These are phyloP conservation scores for Eucalyptus fibrosa DNA, from an alignment of 345 rosid genomes.

Conservation along the genomic window DNA sequence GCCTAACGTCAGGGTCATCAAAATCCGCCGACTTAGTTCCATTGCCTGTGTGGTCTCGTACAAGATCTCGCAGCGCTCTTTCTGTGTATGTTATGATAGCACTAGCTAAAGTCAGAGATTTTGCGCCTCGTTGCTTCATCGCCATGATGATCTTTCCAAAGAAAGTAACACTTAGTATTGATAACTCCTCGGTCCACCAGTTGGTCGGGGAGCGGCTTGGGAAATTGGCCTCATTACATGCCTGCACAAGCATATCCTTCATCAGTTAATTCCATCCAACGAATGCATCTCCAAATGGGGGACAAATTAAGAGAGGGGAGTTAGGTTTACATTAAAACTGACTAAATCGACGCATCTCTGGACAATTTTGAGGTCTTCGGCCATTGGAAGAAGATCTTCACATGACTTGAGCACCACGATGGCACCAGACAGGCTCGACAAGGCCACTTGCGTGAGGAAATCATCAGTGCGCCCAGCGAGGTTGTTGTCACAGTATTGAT, in stretches of 20 bases:
- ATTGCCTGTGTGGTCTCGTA: slow-evolving; percentile 70
- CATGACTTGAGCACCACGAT: slow-evolving; percentile 78
- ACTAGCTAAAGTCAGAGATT: slow-evolving; percentile 46
- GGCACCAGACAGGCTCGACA: slow-evolving; percentile 81
- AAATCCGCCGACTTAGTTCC: slow-evolving; percentile 20
- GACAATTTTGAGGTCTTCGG: slow-evolving; percentile 61
- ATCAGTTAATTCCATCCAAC: neutral
- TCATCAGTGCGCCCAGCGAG: slow-evolving; percentile 84
- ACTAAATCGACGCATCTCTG: slow-evolving; percentile 60
- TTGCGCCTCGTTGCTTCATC: slow-evolving; percentile 66
- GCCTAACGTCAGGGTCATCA: slow-evolving; percentile 17
- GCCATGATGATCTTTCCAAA: slow-evolving; percentile 35
- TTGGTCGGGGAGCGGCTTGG: slow-evolving; percentile 82
- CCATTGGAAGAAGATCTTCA: slow-evolving; percentile 60
- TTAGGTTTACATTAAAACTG: slow-evolving; percentile 33
- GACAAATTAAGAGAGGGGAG: neutral
- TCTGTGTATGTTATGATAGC: slow-evolving; percentile 64
- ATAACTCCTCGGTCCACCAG: slow-evolving; percentile 97
- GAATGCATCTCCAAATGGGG: neutral
- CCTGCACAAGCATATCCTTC: slow-evolving; percentile 14
- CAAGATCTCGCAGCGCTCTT: slow-evolving; percentile 70
- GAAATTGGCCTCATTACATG: slow-evolving; percentile 68
- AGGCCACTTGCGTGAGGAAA: slow-evolving; percentile 71
- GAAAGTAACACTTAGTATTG: slow-evolving; percentile 48
- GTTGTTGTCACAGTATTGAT: slow-evolving; percentile 54